Conservation (phyloP, 192 early-diverging fungal genomes). For the Coemansia sp. region DNA sequence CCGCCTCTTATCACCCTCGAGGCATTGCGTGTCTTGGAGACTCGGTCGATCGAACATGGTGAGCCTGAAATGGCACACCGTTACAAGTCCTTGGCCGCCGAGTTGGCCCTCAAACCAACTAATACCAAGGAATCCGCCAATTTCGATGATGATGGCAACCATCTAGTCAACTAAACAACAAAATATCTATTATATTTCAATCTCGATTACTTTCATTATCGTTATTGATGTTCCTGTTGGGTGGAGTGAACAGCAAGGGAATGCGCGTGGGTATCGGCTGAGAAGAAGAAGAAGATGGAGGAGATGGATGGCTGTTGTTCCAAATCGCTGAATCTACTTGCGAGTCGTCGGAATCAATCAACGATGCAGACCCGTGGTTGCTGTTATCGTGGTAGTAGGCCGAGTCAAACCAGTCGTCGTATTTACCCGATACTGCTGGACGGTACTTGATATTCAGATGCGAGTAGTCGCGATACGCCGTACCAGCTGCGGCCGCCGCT, state of each 20-base stretch:
- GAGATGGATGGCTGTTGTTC: neutral
- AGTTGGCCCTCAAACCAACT: constrained; percentile 9
- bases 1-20: constrained; percentile 30
- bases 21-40: constrained; percentile 32
- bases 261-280: too few species aligned
- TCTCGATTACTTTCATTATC: neutral
- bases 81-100: constrained; percentile 24
- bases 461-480: constrained; percentile 44
- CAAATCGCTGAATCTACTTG: constrained; percentile 26
- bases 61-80: constrained; percentile 48
- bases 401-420: constrained; percentile 52
- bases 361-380: constrained; percentile 22
- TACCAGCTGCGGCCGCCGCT: too few species aligned
- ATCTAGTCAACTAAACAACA: neutral
- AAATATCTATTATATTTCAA: neutral
- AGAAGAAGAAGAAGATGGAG: too few species aligned
- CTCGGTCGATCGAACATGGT: constrained; percentile 16
- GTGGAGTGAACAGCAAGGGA: too few species aligned
- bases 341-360: constrained; percentile 42
- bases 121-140: neutral
- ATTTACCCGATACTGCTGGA: constrained; percentile 17
- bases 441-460: constrained; percentile 46
- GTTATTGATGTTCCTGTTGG: neutral
- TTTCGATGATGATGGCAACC: constrained; percentile 26
- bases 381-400: constrained; percentile 27